Evolutionary conservation across 2,329 filamentous ascomycete genomes (phyloP), one percentile per base, ranked within the genome.

Genomic region (Nigrograna mackinnonii): DNA sequence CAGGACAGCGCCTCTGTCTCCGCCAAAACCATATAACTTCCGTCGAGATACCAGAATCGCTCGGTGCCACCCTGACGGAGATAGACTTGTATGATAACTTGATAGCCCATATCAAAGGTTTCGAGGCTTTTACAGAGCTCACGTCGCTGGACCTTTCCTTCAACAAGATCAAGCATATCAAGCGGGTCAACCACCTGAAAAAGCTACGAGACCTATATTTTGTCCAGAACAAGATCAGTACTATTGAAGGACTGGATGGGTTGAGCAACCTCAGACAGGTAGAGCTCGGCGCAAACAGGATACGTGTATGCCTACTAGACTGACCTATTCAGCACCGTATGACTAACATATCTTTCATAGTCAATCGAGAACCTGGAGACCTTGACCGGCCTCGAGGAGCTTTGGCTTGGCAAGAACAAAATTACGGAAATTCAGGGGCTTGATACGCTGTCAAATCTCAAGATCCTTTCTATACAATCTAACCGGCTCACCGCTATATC

Each of bases 111-210:
- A 83, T 96, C 69, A 85, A 85, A 53, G 89, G 89, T 21, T 79
- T 99, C 34, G 91, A 96, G 40, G 77, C 83, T 34, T 82, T 96
- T 43, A 82, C 79, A 11, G 79, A 87, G 47, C 80, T 99, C 40
- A 89, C 81, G 5, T 86, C 76, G 43, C 82, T 99, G 41, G 94
- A 99, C 66, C 78, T 99, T 38, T 95, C 89, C 68, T 99, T 96
- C 81, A 99, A 99, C 77, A 97, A 97, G 76, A 92, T 99, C 75
- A 96, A 96, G 69, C 91, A 96, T 71, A 95, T 99, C 75, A 96
- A 95, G 71, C 84, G 92, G 59, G 75, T 97, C 52, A 79, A 80
- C 44, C 87, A 92, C 58, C 74, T 99, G 45, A 85, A 75, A 17
- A 79, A 90, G 40, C 79, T 97, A 43, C 86, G 79, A 49, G 90